Base-by-base conservation (phyloP, 306 rosid species). In the Acacia melanoxylon region DNA sequence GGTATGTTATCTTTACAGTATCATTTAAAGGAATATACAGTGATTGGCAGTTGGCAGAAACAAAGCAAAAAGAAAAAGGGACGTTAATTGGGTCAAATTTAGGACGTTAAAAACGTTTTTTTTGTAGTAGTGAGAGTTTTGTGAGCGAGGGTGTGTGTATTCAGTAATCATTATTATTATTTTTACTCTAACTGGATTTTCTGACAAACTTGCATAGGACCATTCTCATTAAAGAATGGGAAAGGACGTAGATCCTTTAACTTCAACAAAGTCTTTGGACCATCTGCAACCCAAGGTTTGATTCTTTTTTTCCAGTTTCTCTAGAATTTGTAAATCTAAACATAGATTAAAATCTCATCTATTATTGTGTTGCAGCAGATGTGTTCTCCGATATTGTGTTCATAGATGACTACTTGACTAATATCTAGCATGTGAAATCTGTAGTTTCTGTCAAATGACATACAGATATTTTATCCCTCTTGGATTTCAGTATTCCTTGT, bases 231-330 rank as follows among this genome's bases (percentile, higher is more conserved):
- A 54, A 91, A 86, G 85, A 89, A 93, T 81, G 98, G 97, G 81
- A 91, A 90, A 85, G 97, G 95, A 68, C 87, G 49, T 27, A 91
- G 85, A 82, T 85, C 93, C 46, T 95, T 95, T 83, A 89, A 86
- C 87, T 93, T 95, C 87, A 95, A 95, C 91, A 91, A 89, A 90
- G 93, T 93, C 68, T 95, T 93, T 84, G 98, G 98, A 77, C 89
- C 95, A 20, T 89, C 92, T 81, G 90, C 98, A 63, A 78, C 92
- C 24, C 98, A 95, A 93, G 95, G 98, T 95, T 85, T 77, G 80
- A 81, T 66, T 87, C 56, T 1, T 74, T 75, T 72, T 29, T 29
- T 31, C 56, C 56, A 70, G 72, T 52, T 27, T 81, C 73, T 78
- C 31, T 35, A 56, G 51, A 40, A 79, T 89, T 44, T 56, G 45